phyloP scores from a whole-genome alignment of 495 filamentous ascomycete species.

The Podospora anserina region DNA sequence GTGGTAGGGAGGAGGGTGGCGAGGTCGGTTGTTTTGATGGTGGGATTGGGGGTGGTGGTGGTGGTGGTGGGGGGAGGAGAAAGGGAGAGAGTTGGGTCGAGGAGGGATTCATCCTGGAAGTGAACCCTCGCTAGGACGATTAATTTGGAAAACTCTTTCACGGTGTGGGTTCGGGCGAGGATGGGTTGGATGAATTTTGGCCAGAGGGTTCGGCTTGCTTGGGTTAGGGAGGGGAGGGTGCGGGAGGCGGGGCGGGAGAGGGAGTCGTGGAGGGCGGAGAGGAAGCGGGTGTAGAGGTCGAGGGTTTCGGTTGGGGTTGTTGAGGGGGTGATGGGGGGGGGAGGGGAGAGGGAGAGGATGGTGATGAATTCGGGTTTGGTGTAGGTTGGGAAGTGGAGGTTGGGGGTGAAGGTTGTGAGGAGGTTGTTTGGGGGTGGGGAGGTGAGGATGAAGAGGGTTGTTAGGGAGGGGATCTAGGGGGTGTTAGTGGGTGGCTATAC shows the following conservation, averaged over 20 bases:
- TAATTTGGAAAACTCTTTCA: constrained; percentile 78
- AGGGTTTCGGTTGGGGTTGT: constrained; percentile 41
- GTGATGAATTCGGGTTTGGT: constrained; percentile 70
- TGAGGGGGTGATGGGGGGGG: constrained; percentile 37
- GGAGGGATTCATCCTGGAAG: constrained; percentile 71
- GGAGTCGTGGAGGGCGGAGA: constrained; percentile 69
- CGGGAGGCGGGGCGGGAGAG: constrained; percentile 62
- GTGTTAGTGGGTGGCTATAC: constrained; percentile 19
- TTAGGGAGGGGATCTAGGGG: constrained; percentile 72
- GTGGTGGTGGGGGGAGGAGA: constrained; percentile 28
- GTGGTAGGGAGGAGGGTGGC: constrained; percentile 67
- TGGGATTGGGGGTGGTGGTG: constrained; percentile 11
- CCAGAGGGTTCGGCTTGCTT: constrained; percentile 62
- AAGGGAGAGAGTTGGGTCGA: constrained; percentile 65
- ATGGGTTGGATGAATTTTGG: constrained; percentile 65
- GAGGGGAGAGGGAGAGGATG: constrained; percentile 57
- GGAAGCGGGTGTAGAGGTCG: constrained; percentile 79
- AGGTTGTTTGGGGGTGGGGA: constrained; percentile 68
- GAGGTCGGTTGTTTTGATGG: constrained; percentile 26
- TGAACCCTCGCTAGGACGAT: constrained; percentile 68
- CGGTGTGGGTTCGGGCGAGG: constrained; percentile 57
- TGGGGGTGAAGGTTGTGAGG: constrained; percentile 66
- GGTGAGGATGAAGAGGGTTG: constrained; percentile 73
- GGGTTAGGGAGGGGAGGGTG: constrained; percentile 59
- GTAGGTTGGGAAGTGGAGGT: constrained; percentile 84